Conservation (phyloP, 2,329 filamentous ascomycete genomes). For the Exophiala sideris region DNA sequence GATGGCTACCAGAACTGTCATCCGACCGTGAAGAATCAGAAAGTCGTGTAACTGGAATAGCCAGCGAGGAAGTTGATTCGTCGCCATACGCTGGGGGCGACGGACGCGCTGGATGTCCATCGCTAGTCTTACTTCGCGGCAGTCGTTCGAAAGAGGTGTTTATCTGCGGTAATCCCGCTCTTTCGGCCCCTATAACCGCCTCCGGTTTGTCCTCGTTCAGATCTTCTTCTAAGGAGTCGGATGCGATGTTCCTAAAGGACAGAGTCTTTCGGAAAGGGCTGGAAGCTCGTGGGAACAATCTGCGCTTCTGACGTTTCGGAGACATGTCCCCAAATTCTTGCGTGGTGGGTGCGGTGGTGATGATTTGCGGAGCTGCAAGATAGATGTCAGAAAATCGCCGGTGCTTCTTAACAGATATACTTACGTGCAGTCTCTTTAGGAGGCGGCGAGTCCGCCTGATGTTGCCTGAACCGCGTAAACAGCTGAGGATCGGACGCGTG, state of each 20-base stretch:
- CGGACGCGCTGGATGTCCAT: constrained; percentile 40
- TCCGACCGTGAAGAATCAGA: constrained; percentile 92
- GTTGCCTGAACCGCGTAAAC: constrained; percentile 69
- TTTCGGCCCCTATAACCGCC: constrained; percentile 1
- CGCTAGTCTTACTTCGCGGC: constrained; percentile 7
- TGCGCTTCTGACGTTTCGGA: constrained; percentile 31
- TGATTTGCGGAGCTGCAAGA: constrained; percentile 62
- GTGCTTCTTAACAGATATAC: background rate
- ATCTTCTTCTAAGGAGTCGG: constrained; percentile 24
- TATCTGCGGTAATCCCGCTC: constrained; percentile 1
- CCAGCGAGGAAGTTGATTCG: constrained; percentile 59
- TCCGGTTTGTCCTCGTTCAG: constrained; percentile 3
- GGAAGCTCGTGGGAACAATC: constrained; percentile 17
- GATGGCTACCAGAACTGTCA: constrained; percentile 69
- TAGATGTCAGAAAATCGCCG: background rate
- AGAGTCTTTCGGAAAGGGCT: constrained; percentile 24
- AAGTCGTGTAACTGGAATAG: constrained; percentile 61
- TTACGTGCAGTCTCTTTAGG: constrained; percentile 44
- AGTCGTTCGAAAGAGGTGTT: constrained; percentile 20
- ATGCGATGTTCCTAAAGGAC: constrained; percentile 22
- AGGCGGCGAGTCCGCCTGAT: constrained; percentile 30
- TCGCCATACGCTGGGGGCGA: constrained; percentile 60
- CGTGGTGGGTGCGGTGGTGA: constrained; percentile 84
- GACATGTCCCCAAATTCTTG: constrained; percentile 49
- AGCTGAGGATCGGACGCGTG: constrained; percentile 93